These are phyloP conservation scores for Hypoxylon sp. DNA, from an alignment of 2,329 filamentous ascomycete genomes.

Conservation along the genomic window DNA sequence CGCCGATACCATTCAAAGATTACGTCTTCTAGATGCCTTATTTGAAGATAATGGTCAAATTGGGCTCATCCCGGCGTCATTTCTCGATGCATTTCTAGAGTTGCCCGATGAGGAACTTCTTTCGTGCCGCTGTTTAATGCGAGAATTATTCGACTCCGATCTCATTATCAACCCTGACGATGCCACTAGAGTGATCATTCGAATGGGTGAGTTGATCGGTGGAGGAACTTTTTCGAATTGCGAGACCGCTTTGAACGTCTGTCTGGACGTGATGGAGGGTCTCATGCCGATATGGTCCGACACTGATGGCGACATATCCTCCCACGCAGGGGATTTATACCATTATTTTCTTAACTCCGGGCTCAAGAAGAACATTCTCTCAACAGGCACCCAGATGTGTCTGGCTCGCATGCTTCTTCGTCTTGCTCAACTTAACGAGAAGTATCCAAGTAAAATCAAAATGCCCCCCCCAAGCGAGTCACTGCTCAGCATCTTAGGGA, in stretches of 20 bases:
- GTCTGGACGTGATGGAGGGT: constrained; percentile 74
- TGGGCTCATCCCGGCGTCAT: constrained; percentile 62
- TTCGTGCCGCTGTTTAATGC: constrained; percentile 61
- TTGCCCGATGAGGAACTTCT: constrained; percentile 66
- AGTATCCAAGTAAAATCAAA: constrained; percentile 71
- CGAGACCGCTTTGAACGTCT: constrained; percentile 76
- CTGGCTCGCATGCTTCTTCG: constrained; percentile 77
- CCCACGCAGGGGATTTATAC: constrained; percentile 80
- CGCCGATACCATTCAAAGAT: constrained; percentile 58
- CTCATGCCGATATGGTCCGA: constrained; percentile 73
- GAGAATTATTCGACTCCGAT: constrained; percentile 66
- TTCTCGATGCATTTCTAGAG: constrained; percentile 62
- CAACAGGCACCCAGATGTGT: constrained; percentile 73
- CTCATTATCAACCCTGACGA: constrained; percentile 61
- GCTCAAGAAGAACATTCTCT: constrained; percentile 76
- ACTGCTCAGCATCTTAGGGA: constrained; percentile 77
- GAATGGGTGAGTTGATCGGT: constrained; percentile 64
- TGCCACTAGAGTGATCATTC: constrained; percentile 61
- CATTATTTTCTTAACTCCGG: constrained; percentile 77
- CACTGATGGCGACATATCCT: constrained; percentile 69
- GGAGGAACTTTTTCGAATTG: constrained; percentile 75
- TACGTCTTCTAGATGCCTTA: constrained; percentile 60
- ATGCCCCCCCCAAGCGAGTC: constrained; percentile 74
- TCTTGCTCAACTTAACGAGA: constrained; percentile 73
- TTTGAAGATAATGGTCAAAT: constrained; percentile 58